Conservation (phyloP, 73 alveolate genomes). For the Paramecium bursaria region DNA sequence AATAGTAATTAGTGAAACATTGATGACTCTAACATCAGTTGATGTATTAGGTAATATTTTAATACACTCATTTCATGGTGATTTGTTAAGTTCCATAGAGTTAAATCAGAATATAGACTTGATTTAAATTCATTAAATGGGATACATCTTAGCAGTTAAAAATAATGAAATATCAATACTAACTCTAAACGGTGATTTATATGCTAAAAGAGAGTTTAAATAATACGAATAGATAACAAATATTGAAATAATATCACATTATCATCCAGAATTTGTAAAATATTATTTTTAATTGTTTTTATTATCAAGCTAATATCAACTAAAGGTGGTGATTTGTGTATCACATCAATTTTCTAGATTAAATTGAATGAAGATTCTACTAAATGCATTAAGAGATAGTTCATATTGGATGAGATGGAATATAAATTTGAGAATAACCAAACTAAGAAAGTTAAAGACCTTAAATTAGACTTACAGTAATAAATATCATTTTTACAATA, state of each 20-base stretch:
- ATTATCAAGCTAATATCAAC: constrained; percentile 19
- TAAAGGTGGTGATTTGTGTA: not conserved
- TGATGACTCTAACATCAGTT: not conserved
- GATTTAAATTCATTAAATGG: constrained; percentile 22
- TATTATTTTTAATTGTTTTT: not conserved
- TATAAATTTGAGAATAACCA: constrained; percentile 10
- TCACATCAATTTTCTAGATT: not conserved
- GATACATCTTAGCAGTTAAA: not conserved
- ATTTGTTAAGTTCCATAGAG: constrained; percentile 8
- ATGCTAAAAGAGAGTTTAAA: constrained; percentile 3
- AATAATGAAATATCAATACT: not conserved
- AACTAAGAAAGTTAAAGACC: constrained; percentile 42
- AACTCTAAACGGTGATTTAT: constrained; percentile 40
- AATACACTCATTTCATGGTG: constrained; percentile 27
- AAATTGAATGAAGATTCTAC: constrained; percentile 26
- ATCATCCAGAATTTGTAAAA: constrained; percentile 27
- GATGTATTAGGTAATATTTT: constrained; percentile 35
- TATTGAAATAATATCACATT: not conserved
- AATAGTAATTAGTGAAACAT: constrained; percentile 11
- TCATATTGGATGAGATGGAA: constrained; percentile 47
- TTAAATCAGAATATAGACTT: not conserved
- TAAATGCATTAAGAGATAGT: not conserved
- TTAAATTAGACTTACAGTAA: too few relatives aligned
- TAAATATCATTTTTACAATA: too few relatives aligned
- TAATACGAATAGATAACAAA: not conserved